Conservation (phyloP, 495 filamentous ascomycete species). For the Thermochaetoides thermophila region DNA sequence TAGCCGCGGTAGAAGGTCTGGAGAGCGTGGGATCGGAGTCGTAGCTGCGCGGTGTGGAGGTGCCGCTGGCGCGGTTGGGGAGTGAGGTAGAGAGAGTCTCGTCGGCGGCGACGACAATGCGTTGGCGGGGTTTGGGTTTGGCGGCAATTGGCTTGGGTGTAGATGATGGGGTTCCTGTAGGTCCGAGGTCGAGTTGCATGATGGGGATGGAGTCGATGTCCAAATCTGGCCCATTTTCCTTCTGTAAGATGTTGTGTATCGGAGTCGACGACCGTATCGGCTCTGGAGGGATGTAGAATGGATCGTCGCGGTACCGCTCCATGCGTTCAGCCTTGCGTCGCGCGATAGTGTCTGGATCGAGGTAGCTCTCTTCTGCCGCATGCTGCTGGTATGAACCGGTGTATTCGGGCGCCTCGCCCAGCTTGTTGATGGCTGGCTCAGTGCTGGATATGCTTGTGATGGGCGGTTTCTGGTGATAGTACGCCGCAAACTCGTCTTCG, state of each 20-base stretch:
- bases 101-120: constrained; percentile 47
- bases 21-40: constrained; percentile 27
- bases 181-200: constrained; percentile 64
- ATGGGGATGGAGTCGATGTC: constrained; percentile 93
- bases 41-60: constrained; percentile 29
- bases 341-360: constrained; percentile 47
- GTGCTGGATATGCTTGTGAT: constrained; percentile 24
- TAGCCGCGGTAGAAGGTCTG: background rate
- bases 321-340: constrained; percentile 50
- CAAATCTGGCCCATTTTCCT: constrained; percentile 53
- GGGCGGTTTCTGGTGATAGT: constrained; percentile 49
- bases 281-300: constrained; percentile 72
- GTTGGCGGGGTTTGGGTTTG: constrained; percentile 25
- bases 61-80: constrained; percentile 17
- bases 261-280: constrained; percentile 43
- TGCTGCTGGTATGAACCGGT: constrained; percentile 49
- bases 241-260: constrained; percentile 53
- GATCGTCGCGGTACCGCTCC: constrained; percentile 79
- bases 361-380: constrained; percentile 41
- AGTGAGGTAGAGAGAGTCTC: constrained; percentile 36
- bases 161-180: background rate
- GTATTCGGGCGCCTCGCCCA: constrained; percentile 29
- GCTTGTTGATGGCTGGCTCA: constrained; percentile 40
- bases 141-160: too few relatives aligned
- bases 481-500: constrained; percentile 50